Evolutionary conservation across 2,329 filamentous ascomycete genomes (phyloP), one percentile per base, ranked within the genome.

Genomic region (Ceratocystis huliohia): DNA sequence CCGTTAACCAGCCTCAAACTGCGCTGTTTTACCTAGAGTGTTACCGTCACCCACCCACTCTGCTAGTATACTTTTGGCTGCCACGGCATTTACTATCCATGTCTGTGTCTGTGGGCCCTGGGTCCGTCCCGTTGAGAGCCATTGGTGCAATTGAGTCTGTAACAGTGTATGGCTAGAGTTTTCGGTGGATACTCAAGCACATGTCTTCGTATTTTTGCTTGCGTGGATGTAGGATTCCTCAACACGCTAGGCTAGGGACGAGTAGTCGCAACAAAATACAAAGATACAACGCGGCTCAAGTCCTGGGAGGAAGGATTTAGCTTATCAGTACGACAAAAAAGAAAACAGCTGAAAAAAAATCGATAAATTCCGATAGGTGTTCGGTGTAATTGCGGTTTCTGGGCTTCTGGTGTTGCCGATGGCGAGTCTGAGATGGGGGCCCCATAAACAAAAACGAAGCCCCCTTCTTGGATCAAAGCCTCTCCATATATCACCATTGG

Each of bases 371-470:
- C 28, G 15, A 20, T 17, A 20, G 20, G 20, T 25, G 15, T 30
- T 59, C 56, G 56, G 56, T 59, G 28, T 37, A 37, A 59, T 37
- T 59, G 56, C 56, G 56, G 56, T 59, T 59, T 59, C 8, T n/a
- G n/a, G 56, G 8, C 37, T 41, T 41, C 37, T 41, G 37, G 13
- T 25, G 50, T 15, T 59, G 56, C 17, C 56, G 28, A 59, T 59
- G 28, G 56, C 56, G n/a, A 57, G 28, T 57, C 30, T 20, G 10
- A 50, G 48, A 50, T 30, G 53, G 28, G 50, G 28, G 13, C 15
- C 53, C 53, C 53, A 57, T 57, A 57, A 57, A 57, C 53, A 57
- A 57, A 57, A 57, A 25, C 30, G 30, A 13, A 8, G 20, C 7
- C 53, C 53, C 53, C 53, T 57, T 57, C 53, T 22, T 57, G 13